Evolutionary conservation across 148 eudicot species (phyloP), one percentile per base, ranked within the genome.

Genomic region (Amaranthus cruentus): DNA sequence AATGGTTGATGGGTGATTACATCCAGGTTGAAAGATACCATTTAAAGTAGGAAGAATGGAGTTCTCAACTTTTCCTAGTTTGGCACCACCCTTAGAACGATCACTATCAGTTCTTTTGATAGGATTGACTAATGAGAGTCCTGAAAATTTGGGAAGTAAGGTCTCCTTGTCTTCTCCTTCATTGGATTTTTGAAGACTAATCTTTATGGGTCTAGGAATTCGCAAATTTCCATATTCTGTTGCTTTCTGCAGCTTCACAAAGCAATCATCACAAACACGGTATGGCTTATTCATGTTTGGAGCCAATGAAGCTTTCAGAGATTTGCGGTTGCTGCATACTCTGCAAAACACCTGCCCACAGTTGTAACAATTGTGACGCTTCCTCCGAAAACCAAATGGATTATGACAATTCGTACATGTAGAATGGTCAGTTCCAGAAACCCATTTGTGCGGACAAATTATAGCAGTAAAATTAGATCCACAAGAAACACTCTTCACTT

Each of bases 221-320:
- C 79, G 84, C 15, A 50, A 71, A 74, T 74, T 70, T 62, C 83
- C 84, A 74, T 78, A 64, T 66, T 88, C 92, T 58, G 75, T 54
- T 46, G 73, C 77, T 76, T 87, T 91, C 83, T 91, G 87, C 62
- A 91, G 78, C 79, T 88, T 93, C 77, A 79, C 72, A 76, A 76
- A 89, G 70, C 97, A 94, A 77, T 89, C 92, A 83, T 94, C 93
- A 79, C 97, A 94, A 47, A 91, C 98, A 77, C 97, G 96, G 77
- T 88, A 94, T 8, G 91, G 85, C 81, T 91, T 91, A 83, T 76
- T 87, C 85, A 76, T 84, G 76, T 80, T 82, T n/a, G 93, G 96
- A 76, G 96, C 97, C 75, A 94, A 77, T 48, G 96, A 87, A 80
- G 97, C 93, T 85, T 85, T 91, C 69, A 89, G 62, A 59, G 98